Evolutionary conservation across 345 rosid species (phyloP), one percentile per base, ranked within the genome.

Genomic region (Adansonia digitata): DNA sequence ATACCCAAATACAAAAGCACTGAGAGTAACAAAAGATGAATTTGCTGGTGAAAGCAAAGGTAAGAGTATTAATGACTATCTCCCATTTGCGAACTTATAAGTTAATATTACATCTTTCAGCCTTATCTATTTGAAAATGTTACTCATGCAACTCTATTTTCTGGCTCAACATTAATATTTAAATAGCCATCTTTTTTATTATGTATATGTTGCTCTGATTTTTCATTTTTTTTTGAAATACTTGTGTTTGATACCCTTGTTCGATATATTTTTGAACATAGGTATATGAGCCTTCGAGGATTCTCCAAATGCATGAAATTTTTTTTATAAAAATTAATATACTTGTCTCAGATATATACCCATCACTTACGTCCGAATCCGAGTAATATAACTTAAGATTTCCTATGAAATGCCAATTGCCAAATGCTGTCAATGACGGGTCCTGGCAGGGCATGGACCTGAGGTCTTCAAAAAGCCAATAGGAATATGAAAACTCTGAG

Each of bases 1-100:
- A 75, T 89, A 17, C 98, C 97, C 55, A 82, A 81, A 26, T 92
- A 94, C 88, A 81, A 74, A 73, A 31, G 73, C 71, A 17, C 75
- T 27, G 81, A 77, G 27, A 72, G 73, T 77, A 80, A 77, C 75
- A 48, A 83, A 15, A 77, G 84, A 79, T 81, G 79, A 26, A 61
- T 66, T 65, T 74, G 82, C 81, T 67, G 75, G 26, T 56, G 26
- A 24, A 14, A 24, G 61, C 5, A 56, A 56, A 56, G 61, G 61
- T 56, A 53, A 56, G 61, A 24, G 35, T 56, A 56, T 56, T 14
- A 42, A 42, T 2, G 14, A 42, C 14, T 42, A 7, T 42, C 46
- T 42, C 46, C 11, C 46, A 10, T 42, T 42, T 42, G 46, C 46
- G 11, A 42, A 42, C 46, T 42, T 42, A 42, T 7, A 7, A 42